phyloP scores from a whole-genome alignment of 768 basidiomycete genomes.

The Lactarius psammicola region DNA sequence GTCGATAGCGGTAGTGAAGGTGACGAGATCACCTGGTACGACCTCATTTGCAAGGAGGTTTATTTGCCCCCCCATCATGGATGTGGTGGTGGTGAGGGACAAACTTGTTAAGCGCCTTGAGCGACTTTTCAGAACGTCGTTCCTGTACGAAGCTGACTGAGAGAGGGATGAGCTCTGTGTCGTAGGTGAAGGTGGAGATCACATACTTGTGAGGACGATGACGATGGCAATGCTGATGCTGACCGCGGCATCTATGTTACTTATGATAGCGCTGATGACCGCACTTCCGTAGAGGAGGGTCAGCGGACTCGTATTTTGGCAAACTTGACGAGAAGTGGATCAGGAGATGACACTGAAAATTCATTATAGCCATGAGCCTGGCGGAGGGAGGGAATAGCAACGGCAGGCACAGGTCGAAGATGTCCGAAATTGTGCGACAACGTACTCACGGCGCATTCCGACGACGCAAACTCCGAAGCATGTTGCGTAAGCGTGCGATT shows the following conservation, averaged over 20 bases:
- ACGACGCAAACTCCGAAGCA: too few species aligned
- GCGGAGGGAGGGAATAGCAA: conserved; percentile 62
- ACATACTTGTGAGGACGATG: conserved; percentile 87
- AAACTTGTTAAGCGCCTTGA: conserved; percentile 94
- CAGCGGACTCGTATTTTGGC: conserved; percentile 87
- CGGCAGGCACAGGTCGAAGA: conserved; percentile 56
- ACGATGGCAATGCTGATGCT: conserved; percentile 90
- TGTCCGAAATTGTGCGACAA: conserved; percentile 67
- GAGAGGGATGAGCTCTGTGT: not conserved
- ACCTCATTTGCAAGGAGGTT: conserved; percentile 92
- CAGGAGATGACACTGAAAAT: conserved; percentile 81
- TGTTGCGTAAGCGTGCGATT: too few species aligned
- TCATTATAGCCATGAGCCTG: conserved; percentile 87
- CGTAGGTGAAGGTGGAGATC: not conserved
- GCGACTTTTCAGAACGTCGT: conserved; percentile 87
- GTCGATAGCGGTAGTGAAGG: conserved; percentile 77
- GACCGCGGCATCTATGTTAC: conserved; percentile 90
- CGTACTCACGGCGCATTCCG: too few species aligned
- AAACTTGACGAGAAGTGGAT: conserved; percentile 83
- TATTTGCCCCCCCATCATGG: conserved; percentile 65
- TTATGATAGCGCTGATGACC: conserved; percentile 83
- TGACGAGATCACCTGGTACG: conserved; percentile 92
- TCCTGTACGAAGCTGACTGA: conserved; percentile 94
- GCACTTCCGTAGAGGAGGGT: conserved; percentile 92
- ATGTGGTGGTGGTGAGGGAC: conserved; percentile 97